A percentile compares a stretch with the other conserved stretches of the same genome.
Evolutionary conservation across 2,329 filamentous ascomycete species (phyloP).

Genomic region (Neobulgaria alba): DNA sequence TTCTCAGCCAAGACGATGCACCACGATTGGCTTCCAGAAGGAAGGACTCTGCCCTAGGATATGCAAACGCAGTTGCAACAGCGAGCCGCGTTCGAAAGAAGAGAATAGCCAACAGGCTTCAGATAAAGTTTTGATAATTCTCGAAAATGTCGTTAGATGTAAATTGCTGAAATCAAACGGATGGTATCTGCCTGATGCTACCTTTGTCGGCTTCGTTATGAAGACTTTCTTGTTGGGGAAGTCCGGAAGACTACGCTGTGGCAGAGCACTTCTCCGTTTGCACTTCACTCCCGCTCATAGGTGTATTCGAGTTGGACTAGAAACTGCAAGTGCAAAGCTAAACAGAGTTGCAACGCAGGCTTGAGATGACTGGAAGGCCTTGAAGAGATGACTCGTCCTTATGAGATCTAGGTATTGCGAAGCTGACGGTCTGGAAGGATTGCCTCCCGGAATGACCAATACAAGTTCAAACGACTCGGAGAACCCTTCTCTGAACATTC

Average conservation of each 20-base stretch:
- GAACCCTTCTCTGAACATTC: constrained; percentile 24
- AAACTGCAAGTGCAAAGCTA: constrained; percentile 21
- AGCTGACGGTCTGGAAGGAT: constrained; percentile 10
- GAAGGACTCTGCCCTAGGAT: too few relatives aligned
- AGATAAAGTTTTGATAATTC: too few relatives aligned
- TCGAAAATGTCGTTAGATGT: too few relatives aligned
- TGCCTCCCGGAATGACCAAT: constrained; percentile 15
- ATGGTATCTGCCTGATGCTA: too few relatives aligned
- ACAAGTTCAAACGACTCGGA: constrained; percentile 19
- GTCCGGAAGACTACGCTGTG: too few relatives aligned
- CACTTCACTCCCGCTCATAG: constrained; percentile 41
- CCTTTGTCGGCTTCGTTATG: too few relatives aligned
- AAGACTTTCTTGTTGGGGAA: too few relatives aligned
- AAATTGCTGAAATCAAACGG: too few relatives aligned
- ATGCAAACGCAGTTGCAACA: too few relatives aligned
- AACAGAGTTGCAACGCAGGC: constrained; percentile 10
- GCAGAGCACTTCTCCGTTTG: constrained; percentile 37
- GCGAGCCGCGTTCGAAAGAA: too few relatives aligned
- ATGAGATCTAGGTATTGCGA: constrained; percentile 8
- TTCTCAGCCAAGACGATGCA: constrained; percentile 12
- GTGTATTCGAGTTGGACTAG: constrained; percentile 32
- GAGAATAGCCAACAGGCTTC: too few relatives aligned
- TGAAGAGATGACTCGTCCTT: constrained; percentile 11
- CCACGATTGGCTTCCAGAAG: too few relatives aligned
- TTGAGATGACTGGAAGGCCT: constrained; percentile 7